Conservation (phyloP, 495 filamentous ascomycete species). For the Xylaria grammica region DNA sequence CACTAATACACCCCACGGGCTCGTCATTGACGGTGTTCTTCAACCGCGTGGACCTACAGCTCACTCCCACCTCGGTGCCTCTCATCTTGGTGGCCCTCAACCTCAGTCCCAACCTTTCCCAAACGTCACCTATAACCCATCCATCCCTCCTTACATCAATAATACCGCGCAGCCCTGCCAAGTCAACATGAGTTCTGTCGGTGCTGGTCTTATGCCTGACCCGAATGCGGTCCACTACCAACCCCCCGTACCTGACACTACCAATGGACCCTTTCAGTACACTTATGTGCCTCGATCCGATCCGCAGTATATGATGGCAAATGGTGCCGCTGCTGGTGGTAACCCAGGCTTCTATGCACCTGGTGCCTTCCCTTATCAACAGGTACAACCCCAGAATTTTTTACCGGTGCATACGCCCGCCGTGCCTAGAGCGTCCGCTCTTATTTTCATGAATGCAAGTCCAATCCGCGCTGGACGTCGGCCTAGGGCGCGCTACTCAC, state of each 20-base stretch:
- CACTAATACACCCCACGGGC: constrained; percentile 31
- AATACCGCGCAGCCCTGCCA: constrained; percentile 4
- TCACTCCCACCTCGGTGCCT: not conserved
- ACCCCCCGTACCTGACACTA: constrained; percentile 53
- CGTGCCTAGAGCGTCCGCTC: constrained; percentile 6
- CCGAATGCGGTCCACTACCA: constrained; percentile 47
- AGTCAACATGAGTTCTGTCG: constrained; percentile 22
- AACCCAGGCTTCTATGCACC: constrained; percentile 10
- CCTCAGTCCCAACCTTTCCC: constrained; percentile 3
- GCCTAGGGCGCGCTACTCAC: not conserved
- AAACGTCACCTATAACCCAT: constrained; percentile 21
- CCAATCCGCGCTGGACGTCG: constrained; percentile 14
- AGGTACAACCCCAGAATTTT: constrained; percentile 29
- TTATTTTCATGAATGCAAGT: constrained; percentile 34
- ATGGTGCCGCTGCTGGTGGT: not conserved
- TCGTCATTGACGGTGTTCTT: constrained; percentile 25
- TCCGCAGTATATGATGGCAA: constrained; percentile 7
- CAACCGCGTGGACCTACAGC: not conserved
- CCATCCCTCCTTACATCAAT: constrained; percentile 16
- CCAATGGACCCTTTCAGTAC: constrained; percentile 48
- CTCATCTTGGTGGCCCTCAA: not conserved
- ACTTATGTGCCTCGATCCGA: constrained; percentile 54
- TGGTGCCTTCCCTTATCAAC: constrained; percentile 26
- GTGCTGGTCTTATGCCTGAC: constrained; percentile 29
- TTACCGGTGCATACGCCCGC: constrained; percentile 23